Evolutionary conservation across 768 basidiomycete species (phyloP).

Genomic region (Lenzites betulinus): DNA sequence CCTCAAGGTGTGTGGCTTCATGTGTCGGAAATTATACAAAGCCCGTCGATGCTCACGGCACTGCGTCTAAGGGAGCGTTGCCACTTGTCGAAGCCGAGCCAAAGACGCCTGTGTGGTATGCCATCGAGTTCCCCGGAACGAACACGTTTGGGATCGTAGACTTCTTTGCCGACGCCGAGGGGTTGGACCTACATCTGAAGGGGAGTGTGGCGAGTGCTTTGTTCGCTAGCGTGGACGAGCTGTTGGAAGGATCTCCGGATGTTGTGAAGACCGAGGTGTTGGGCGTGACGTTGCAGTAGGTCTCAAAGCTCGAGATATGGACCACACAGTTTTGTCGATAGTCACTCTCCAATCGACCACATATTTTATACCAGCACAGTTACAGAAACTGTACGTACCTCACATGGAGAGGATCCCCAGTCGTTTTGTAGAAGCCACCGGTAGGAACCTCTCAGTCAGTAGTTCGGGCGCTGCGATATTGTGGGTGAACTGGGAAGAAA

Average conservation of each 20-base stretch:
- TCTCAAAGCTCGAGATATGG: too few species aligned
- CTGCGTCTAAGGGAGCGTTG: constrained; percentile 30
- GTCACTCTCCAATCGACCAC: not conserved
- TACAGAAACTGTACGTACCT: too few species aligned
- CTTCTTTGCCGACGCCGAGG: constrained; percentile 39
- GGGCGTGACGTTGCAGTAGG: constrained; percentile 28
- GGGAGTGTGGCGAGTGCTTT: constrained; percentile 40
- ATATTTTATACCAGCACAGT: not conserved
- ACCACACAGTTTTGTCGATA: too few species aligned
- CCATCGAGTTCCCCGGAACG: constrained; percentile 40
- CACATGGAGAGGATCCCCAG: too few species aligned
- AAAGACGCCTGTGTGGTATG: constrained; percentile 41
- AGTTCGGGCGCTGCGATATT: too few species aligned
- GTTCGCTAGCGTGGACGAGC: constrained; percentile 35
- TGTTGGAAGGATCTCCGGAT: constrained; percentile 34
- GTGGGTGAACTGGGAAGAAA: too few species aligned
- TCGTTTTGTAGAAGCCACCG: too few species aligned
- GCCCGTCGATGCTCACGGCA: not conserved
- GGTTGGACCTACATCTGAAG: constrained; percentile 35
- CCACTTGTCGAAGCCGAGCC: constrained; percentile 39
- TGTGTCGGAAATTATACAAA: not conserved
- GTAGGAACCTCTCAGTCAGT: too few species aligned
- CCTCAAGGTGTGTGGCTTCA: constrained; percentile 33
- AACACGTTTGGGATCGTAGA: constrained; percentile 41
- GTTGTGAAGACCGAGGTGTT: constrained; percentile 38